A percentile compares a stretch with the other conserved stretches of the same genome.
These are phyloP conservation scores for Ampelocalamus luodianensis DNA, from an alignment of 176 grass and related monocot species.

Conservation along the genomic window DNA sequence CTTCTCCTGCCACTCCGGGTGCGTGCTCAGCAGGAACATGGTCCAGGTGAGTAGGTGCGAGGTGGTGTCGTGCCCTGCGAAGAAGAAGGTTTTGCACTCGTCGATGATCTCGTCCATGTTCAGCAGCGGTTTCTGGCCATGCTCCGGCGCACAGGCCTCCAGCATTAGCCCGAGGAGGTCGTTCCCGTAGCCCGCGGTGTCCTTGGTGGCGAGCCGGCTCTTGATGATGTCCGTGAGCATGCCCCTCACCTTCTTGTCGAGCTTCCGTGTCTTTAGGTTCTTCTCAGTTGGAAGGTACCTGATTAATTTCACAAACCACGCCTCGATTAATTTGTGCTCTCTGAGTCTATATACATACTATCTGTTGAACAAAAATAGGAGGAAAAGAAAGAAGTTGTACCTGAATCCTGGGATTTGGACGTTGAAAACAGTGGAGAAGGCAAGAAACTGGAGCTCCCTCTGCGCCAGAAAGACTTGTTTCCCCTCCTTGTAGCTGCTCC, in stretches of 20 bases:
- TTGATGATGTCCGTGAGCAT: slow-evolving; percentile 51
- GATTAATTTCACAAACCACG: not conserved
- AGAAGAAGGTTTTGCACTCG: slow-evolving; percentile 55
- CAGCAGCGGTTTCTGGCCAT: not conserved
- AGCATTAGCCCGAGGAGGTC: slow-evolving; percentile 44
- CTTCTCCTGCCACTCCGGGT: slow-evolving; percentile 45
- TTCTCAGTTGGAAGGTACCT: slow-evolving; percentile 40
- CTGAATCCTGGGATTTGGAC: slow-evolving; percentile 34
- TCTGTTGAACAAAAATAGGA: no score
- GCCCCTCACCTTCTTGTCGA: slow-evolving; percentile 38
- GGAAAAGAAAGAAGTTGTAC: not conserved
- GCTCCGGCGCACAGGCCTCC: slow-evolving; percentile 7
- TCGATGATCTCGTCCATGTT: slow-evolving; percentile 37
- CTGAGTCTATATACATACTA: not conserved
- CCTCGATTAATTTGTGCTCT: not conserved
- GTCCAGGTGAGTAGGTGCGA: slow-evolving; percentile 44
- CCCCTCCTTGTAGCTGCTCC: slow-evolving; percentile 59
- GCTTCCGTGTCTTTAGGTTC: slow-evolving; percentile 33
- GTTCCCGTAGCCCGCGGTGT: not conserved
- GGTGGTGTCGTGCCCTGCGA: slow-evolving; percentile 50
- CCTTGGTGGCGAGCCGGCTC: not conserved
- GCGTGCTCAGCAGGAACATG: slow-evolving; percentile 45
- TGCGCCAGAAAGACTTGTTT: slow-evolving; percentile 54
- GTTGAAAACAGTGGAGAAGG: slow-evolving; percentile 24
- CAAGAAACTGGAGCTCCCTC: slow-evolving; percentile 52